A percentile compares a stretch with the other conserved stretches of the same genome.
Conservation (phyloP, 2,329 filamentous ascomycete genomes). For the Microsporum canis region DNA sequence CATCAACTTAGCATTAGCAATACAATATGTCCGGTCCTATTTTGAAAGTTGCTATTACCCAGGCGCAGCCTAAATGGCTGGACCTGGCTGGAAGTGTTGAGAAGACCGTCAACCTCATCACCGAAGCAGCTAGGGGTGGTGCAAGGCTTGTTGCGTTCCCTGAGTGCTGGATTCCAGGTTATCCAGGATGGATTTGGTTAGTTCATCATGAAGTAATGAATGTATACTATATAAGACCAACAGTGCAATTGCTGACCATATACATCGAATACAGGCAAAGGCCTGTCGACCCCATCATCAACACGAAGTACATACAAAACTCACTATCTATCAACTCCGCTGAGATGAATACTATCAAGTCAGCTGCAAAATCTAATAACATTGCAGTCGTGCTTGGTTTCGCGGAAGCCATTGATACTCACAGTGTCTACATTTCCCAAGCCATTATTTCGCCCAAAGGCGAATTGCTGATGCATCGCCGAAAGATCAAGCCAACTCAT, state of each 20-base stretch:
- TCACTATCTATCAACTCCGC: constrained; percentile 22
- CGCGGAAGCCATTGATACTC: constrained; percentile 27
- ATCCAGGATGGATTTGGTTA: constrained; percentile 41
- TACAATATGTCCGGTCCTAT: not conserved
- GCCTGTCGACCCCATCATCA: constrained; percentile 22
- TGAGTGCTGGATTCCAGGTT: constrained; percentile 46
- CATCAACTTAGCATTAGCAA: not conserved
- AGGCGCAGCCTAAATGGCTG: constrained; percentile 51
- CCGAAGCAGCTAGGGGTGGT: constrained; percentile 43
- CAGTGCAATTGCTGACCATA: not conserved
- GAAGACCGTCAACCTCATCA: constrained; percentile 48
- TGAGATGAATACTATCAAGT: constrained; percentile 30
- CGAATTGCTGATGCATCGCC: constrained; percentile 30
- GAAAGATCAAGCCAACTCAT: constrained; percentile 45
- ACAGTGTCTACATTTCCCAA: constrained; percentile 39
- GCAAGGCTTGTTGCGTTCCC: constrained; percentile 47
- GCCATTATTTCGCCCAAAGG: constrained; percentile 35
- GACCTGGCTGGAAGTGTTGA: constrained; percentile 44
- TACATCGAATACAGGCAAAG: constrained; percentile 19
- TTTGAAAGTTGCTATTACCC: constrained; percentile 18
- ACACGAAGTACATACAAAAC: constrained; percentile 26
- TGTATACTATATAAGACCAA: not conserved
- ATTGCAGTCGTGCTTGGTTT: constrained; percentile 39
- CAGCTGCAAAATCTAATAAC: constrained; percentile 24
- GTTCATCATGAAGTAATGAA: constrained; percentile 1